phyloP scores from a whole-genome alignment of 805 yeast genomes.

The Metschnikowia amazonensis region DNA sequence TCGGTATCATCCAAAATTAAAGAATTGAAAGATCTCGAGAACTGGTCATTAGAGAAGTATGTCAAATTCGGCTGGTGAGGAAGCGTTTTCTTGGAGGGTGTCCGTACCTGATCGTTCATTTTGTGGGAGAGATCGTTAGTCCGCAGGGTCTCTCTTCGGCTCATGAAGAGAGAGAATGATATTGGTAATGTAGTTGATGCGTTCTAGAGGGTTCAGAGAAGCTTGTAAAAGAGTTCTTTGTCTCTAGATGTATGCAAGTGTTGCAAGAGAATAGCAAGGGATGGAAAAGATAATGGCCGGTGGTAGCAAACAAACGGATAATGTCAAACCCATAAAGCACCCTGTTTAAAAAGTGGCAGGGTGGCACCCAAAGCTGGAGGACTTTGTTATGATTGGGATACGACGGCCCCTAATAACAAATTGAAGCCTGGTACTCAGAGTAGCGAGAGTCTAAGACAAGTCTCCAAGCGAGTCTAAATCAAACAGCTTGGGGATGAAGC shows the following conservation, averaged over 20 bases:
- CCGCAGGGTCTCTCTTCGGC: neutral
- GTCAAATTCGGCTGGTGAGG: conserved; percentile 22
- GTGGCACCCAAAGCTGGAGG: neutral
- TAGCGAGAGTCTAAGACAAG: conserved; percentile 1
- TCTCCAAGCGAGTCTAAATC: conserved; percentile 2
- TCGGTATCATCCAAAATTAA: conserved; percentile 37
- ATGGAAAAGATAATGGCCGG: neutral
- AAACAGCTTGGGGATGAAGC: conserved; percentile 1
- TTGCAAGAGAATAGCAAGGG: neutral
- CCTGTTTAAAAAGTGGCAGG: neutral
- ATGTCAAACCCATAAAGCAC: neutral
- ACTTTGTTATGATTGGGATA: neutral
- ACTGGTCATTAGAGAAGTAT: conserved; percentile 37
- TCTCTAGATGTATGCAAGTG: neutral
- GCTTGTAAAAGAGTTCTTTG: neutral
- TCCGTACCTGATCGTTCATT: conserved; percentile 2
- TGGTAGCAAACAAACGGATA: neutral
- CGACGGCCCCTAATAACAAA: neutral
- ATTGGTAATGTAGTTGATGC: neutral
- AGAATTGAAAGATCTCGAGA: conserved; percentile 41
- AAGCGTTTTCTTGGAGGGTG: conserved; percentile 4
- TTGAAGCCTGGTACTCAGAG: conserved; percentile 1
- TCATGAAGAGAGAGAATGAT: neutral
- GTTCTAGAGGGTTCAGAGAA: neutral
- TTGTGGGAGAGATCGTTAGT: neutral